Evolutionary conservation across 768 basidiomycete species (phyloP), one percentile per base, ranked within the genome.

Genomic region (Mrakia gelida): DNA sequence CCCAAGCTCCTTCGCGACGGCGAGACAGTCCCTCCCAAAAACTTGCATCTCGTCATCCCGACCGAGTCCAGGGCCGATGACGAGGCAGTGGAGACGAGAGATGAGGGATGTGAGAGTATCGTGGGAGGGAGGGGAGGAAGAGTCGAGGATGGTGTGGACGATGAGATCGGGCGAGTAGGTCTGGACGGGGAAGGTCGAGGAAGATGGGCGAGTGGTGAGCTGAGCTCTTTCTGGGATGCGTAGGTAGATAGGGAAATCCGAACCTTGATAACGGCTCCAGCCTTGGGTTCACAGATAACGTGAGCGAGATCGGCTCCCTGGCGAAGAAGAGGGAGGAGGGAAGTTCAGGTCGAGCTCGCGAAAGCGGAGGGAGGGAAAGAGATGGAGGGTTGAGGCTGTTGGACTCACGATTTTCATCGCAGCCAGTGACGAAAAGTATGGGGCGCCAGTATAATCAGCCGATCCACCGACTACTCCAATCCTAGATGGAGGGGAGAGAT

Each of bases 251-350:
- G 38, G 38, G 38, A 38, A 8, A 38, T 38, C 3, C 67, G 11
- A 0, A 92, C 91, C 86, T 99, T 99, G 87, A 99, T 99, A 65
- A 94, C 92, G 7, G 88, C 88, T 38, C 94, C 94, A 9, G 97
- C 96, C 0, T 89, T 90, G 0, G 96, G 96, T 9, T 95, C 91
- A 85, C 97, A 99, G 75, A 98, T 96, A 78, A 98, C 93, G 87
- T 98, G 97, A 32, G 95, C 95, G 30, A 98, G 87, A 84, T 98
- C 96, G 71, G 91, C 93, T 49, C 95, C 95, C 92, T 93, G 26
- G 38, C 45, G 72, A 45, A 45, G 45, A 45, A 26, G 30, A 70
- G 67, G 15, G 80, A 56, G 18, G n/a, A 52, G 32, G 30, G 2
- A n/a, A 15, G 30, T 4, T 21, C 28, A 34, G 38, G 49, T 32